Conservation (phyloP, 2,329 filamentous ascomycete genomes). For the Verticillium tricorpus region DNA sequence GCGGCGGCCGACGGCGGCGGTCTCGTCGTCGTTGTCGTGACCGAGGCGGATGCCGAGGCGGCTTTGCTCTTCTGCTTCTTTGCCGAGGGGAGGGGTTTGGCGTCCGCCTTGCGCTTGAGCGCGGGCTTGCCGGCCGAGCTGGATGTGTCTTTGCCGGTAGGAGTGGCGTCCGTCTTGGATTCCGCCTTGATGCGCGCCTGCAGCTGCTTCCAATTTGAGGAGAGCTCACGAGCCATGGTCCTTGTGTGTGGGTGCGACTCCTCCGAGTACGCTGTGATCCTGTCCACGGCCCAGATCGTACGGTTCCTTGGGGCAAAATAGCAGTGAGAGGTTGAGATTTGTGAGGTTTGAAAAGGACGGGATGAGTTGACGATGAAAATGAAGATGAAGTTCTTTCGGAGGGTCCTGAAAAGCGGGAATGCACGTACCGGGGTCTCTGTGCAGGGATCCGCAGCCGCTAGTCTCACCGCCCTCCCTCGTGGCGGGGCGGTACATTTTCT, state of each 20-base stretch:
- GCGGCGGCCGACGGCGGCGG: background rate
- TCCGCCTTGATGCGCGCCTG: conserved; percentile 57
- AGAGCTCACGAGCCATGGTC: conserved; percentile 45
- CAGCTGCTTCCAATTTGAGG: conserved; percentile 75
- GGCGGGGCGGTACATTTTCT: conserved; percentile 7
- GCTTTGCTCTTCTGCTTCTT: conserved; percentile 23
- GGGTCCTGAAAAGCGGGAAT: background rate
- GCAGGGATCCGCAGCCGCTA: background rate
- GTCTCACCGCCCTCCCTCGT: background rate
- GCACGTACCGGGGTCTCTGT: background rate
- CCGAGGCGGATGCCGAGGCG: conserved; percentile 9
- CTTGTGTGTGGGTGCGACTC: background rate
- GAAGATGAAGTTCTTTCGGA: background rate
- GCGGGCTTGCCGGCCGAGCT: conserved; percentile 7
- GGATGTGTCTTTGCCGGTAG: background rate
- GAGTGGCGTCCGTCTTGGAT: conserved; percentile 19
- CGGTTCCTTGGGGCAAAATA: background rate
- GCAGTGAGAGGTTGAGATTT: background rate
- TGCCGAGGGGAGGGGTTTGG: conserved; percentile 17
- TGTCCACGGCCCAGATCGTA: background rate
- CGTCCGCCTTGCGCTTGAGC: conserved; percentile 37
- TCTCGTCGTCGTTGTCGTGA: conserved; percentile 8
- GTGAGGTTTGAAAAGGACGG: background rate
- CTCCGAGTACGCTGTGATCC: background rate
- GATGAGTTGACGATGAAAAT: background rate